A percentile compares a stretch with the other conserved stretches of the same genome.
Conservation (phyloP, 1,139 yeast species). For the Meyerozyma carpophila region DNA sequence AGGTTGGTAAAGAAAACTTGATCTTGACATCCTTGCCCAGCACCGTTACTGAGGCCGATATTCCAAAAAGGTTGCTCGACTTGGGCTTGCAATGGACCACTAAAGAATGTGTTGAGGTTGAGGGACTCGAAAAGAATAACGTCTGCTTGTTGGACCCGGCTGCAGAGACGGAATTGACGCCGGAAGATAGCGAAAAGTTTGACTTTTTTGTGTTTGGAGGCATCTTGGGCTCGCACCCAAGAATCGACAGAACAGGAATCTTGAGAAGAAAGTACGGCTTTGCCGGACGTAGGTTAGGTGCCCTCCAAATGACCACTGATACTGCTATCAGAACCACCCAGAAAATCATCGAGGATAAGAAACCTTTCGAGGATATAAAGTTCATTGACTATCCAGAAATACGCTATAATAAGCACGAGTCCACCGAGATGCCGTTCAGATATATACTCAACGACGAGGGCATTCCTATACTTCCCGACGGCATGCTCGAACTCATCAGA, state of each 20-base stretch:
- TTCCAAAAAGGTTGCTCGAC: conserved; percentile 56
- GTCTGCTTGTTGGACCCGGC: conserved; percentile 89
- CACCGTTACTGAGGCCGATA: conserved; percentile 53
- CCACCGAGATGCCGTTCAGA: conserved; percentile 97
- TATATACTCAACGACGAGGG: conserved; percentile 63
- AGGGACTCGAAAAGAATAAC: conserved; percentile 39
- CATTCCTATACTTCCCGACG: conserved; percentile 81
- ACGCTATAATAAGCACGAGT: conserved; percentile 78
- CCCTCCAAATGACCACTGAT: conserved; percentile 93
- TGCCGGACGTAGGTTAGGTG: conserved; percentile 80
- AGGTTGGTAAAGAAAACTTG: conserved; percentile 73
- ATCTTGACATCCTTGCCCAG: conserved; percentile 73
- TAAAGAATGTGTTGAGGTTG: conserved; percentile 54
- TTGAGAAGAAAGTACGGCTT: conserved; percentile 74
- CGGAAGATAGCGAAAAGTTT: conserved; percentile 58
- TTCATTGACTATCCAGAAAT: conserved; percentile 94
- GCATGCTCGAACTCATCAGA: conserved; percentile 83
- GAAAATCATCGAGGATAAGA: conserved; percentile 55
- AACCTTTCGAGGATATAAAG: conserved; percentile 61
- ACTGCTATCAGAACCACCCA: conserved; percentile 93
- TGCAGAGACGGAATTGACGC: conserved; percentile 67
- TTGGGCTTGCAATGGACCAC: conserved; percentile 82
- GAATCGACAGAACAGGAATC: conserved; percentile 91
- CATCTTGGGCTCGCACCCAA: conserved; percentile 93
- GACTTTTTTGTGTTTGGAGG: conserved; percentile 96